Conservation (phyloP, 2,329 filamentous ascomycete species). For the Pseudogymnoascus sp. region DNA sequence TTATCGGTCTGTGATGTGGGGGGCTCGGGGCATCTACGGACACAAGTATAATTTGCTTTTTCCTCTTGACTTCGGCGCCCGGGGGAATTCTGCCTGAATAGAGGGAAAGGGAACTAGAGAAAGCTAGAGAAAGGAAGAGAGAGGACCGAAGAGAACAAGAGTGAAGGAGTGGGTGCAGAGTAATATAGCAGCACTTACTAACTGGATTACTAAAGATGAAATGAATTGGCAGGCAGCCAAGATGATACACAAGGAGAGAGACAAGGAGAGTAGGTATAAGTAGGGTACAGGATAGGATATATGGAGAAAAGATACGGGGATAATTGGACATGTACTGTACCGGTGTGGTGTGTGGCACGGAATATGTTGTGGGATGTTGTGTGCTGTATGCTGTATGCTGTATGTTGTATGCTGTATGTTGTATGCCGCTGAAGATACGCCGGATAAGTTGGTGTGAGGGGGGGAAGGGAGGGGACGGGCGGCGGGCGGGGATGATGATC, state of each 20-base stretch:
- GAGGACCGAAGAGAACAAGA: background rate
- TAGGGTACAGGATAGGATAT: background rate
- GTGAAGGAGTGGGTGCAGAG: background rate
- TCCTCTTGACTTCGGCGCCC: background rate
- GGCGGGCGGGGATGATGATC: background rate
- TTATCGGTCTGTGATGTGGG: background rate
- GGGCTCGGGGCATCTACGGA: slow-evolving; percentile 3
- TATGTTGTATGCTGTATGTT: background rate
- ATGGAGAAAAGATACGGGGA: background rate
- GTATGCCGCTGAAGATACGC: background rate
- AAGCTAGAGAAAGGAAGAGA: background rate
- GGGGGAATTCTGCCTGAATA: slow-evolving; percentile 6
- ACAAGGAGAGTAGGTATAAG: background rate
- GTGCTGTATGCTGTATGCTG: background rate
- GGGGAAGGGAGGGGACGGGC: background rate
- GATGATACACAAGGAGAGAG: background rate
- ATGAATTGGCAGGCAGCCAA: background rate
- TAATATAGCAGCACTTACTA: slow-evolving; percentile 3
- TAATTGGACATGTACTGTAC: background rate
- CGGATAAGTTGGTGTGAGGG: background rate
- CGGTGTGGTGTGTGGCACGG: background rate
- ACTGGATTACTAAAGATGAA: background rate
- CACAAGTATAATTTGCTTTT: slow-evolving; percentile 1
- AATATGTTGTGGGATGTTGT: background rate
- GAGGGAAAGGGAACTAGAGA: background rate